These are phyloP conservation scores for Lotmaria passim DNA, from an alignment of 208 protist genomes.

Conservation along the genomic window DNA sequence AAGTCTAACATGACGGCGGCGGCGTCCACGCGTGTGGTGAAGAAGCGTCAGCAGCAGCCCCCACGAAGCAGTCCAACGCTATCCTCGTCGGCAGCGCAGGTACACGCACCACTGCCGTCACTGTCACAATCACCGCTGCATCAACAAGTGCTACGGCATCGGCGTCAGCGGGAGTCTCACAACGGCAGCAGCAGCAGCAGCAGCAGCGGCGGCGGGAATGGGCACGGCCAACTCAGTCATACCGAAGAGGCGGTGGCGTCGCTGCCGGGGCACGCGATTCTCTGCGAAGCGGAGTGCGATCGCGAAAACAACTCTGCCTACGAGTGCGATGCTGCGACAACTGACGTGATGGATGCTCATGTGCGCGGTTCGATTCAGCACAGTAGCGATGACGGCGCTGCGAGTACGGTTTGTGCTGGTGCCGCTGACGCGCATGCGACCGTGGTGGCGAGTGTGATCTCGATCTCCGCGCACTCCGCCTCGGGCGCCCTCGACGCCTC, in stretches of 20 bases:
- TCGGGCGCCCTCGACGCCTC: not conserved
- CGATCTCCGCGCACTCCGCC: not conserved
- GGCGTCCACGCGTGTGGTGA: no score
- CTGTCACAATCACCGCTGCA: not conserved
- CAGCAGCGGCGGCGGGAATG: not conserved
- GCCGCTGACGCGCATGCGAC: no score
- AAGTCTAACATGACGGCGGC: no score
- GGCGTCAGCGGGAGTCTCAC: no score
- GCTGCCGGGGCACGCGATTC: no score
- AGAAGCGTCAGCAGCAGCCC: not conserved
- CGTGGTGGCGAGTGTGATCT: not conserved
- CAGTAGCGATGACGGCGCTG: not conserved
- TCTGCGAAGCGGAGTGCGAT: no score
- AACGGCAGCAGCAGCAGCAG: conserved; percentile 5
- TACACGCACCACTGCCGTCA: not conserved
- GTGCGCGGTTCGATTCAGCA: no score
- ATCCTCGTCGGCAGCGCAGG: no score
- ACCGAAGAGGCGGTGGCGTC: not conserved
- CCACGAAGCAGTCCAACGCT: no score
- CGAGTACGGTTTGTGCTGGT: not conserved
- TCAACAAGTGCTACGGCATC: not conserved
- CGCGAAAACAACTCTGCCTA: no score
- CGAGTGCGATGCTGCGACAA: no score
- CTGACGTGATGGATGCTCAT: no score
- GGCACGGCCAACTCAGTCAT: not conserved